phyloP scores from a whole-genome alignment of 129 eudicot genomes.

The Chrysanthemum seticuspe region DNA sequence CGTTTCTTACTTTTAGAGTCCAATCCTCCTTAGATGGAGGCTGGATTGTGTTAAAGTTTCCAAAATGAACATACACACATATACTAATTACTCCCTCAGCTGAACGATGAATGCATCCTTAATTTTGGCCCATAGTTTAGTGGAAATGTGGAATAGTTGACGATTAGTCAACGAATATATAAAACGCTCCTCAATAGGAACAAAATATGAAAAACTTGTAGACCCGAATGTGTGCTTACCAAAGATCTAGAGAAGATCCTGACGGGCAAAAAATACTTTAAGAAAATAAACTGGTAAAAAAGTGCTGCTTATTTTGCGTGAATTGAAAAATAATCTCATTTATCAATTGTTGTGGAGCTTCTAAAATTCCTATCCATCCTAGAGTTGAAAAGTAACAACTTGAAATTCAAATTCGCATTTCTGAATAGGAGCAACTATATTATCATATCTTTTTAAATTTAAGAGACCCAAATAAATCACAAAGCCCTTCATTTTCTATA shows the following conservation, averaged over 20 bases:
- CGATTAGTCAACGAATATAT: neutral
- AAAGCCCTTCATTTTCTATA: too few relatives aligned
- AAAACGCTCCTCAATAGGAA: neutral
- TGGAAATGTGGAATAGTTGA: neutral
- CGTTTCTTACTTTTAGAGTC: neutral
- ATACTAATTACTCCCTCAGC: neutral
- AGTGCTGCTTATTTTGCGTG: neutral
- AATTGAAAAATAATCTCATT: neutral
- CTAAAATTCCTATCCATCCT: too few relatives aligned
- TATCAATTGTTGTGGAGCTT: neutral
- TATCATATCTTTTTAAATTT: too few relatives aligned
- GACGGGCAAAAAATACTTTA: neutral
- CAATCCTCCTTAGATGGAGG: neutral
- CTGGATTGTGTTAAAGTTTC: neutral
- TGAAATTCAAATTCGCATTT: too few relatives aligned
- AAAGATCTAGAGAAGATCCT: neutral
- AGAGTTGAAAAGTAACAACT: too few relatives aligned
- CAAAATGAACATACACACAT: neutral
- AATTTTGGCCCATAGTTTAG: neutral
- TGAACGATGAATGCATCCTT: neutral
- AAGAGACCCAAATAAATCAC: too few relatives aligned
- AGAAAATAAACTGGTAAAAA: neutral
- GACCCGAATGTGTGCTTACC: neutral
- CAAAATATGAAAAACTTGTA: neutral
- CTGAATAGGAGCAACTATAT: too few relatives aligned